Percentiles rank a stretch among this genome's conserved stretches.
phyloP scores from a whole-genome alignment of 306 rosid genomes.

The Benincasa hispida region DNA sequence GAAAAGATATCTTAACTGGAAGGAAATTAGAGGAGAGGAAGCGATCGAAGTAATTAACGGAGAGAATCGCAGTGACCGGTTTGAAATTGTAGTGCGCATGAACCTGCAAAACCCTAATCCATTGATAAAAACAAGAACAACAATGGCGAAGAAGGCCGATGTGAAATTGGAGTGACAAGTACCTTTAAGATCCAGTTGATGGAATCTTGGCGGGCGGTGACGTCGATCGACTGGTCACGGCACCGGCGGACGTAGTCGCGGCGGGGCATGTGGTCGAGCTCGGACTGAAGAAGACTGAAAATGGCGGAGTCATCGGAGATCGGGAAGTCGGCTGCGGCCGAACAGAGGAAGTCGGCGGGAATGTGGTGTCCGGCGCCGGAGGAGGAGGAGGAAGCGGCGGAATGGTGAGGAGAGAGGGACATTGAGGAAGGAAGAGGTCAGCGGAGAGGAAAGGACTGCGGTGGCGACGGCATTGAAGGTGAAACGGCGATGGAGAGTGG shows the following conservation, averaged over 20 bases:
- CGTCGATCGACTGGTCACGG: constrained; percentile 27
- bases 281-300: constrained; percentile 1
- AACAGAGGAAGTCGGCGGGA: background rate
- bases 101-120: constrained; percentile 30
- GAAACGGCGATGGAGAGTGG: background rate
- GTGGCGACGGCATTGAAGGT: background rate
- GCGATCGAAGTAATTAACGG: constrained; percentile 69
- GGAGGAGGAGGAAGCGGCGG: background rate
- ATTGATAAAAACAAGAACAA: background rate
- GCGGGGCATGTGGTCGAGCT: constrained; percentile 21
- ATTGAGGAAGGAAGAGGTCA: background rate
- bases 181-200: constrained; percentile 70
- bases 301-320: constrained; percentile 2
- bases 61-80: constrained; percentile 58
- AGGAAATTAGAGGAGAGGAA: constrained; percentile 40
- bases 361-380: background rate
- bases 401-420: constrained; percentile 2
- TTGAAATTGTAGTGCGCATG: constrained; percentile 33
- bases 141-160: background rate
- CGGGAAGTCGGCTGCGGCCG: background rate
- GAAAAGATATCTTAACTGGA: constrained; percentile 23
- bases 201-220: constrained; percentile 44
- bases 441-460: background rate
- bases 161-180: background rate
- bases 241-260: constrained; percentile 24